Evolutionary conservation across 768 basidiomycete species (phyloP), one percentile per base, ranked within the genome.

Genomic region (Suillus discolor): DNA sequence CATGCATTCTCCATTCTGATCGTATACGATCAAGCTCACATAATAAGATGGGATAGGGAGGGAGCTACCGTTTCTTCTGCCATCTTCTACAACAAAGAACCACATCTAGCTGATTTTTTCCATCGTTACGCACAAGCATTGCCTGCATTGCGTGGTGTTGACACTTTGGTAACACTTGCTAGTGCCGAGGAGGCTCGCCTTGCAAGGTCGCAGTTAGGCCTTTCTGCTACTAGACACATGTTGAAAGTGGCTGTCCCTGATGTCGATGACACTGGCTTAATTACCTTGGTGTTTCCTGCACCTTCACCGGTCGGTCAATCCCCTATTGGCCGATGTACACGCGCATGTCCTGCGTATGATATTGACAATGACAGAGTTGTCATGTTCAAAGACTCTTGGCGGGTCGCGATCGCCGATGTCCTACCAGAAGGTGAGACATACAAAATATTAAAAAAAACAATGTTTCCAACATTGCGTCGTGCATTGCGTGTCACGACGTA

Each of bases 381-480:
- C 23, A 23, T 42, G 25, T 61, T 61, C 25, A 61, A 61, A 15
- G 41, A 61, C 41, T 61, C 60, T 28, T 61, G 60, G 60, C 23
- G 6, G 15, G 39, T 61, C 4, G 31, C 7, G 3, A 45, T 62
- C 3, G 25, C 47, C 39, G 59, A 45, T 7, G 42, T 72, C 41
- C 62, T 67, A 54, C 66, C 70, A n/a, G 78, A 79, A 65, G 62
- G 65, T 0, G 66, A 67, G 2, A 70, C 70, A 15, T 67, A 77
- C 13, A 25, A n/a, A 20, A 34, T 57, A 8, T 65, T 79, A 67
- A 73, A 7, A 31, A 63, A 18, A 23, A 61, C 5, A 28, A 62
- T 1, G 73, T 78, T 4, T 65, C 64, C 13, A 62, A 76, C 57
- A 61, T 80, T 36, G 75, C 77, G 0, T 60, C 39, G n/a, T 61